phyloP scores from a whole-genome alignment of 257 asterid species.

The Vinca minor region DNA sequence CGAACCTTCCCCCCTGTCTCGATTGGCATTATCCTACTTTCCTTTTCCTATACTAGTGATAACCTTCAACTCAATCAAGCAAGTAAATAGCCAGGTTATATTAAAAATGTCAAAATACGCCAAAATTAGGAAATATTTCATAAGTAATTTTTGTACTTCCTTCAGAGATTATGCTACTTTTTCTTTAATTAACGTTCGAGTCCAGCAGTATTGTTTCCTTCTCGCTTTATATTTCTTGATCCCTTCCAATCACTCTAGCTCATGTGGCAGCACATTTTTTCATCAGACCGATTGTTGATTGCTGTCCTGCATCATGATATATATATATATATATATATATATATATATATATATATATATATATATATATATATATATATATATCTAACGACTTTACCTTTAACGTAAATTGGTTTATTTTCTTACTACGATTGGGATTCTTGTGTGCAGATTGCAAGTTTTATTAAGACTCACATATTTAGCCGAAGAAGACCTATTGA shows the following conservation, averaged over 20 bases:
- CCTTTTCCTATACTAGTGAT: too few species aligned
- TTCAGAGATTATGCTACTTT: neutral
- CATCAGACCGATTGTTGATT: neutral
- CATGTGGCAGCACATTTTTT: neutral
- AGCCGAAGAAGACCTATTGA: constrained; percentile 62
- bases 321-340: too few species aligned
- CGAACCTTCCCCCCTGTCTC: too few species aligned
- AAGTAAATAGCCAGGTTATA: too few species aligned
- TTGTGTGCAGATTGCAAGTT: constrained; percentile 71
- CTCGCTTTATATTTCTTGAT: neutral
- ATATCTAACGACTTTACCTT: neutral
- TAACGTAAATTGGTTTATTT: neutral
- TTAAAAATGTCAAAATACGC: too few species aligned
- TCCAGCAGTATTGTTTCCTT: neutral
- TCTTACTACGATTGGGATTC: neutral
- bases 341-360: too few species aligned
- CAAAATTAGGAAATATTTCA: too few species aligned
- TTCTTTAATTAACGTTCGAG: neutral
- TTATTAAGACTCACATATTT: constrained; percentile 65
- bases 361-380: too few species aligned
- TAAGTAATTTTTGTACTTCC: neutral
- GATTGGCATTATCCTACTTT: too few species aligned
- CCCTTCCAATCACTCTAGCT: neutral
- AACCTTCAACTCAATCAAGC: too few species aligned
- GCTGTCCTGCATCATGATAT: neutral